Base-by-base conservation (phyloP, 2,329 filamentous ascomycete species). In the Phialemoniopsis sp. region DNA sequence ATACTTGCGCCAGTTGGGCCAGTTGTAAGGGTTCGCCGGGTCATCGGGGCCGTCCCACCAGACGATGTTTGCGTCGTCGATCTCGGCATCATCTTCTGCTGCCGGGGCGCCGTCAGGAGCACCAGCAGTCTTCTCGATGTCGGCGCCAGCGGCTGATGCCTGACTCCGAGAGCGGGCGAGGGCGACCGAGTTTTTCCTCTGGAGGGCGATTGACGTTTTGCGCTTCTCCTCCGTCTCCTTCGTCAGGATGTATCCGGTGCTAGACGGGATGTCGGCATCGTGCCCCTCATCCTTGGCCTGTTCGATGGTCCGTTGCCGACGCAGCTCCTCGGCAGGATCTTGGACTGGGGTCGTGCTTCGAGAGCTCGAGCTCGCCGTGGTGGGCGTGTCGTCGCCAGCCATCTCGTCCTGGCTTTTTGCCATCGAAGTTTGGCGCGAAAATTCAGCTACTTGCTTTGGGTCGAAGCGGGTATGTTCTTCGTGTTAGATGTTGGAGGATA, bases 191-290 rank as follows among this genome's bases (percentile, higher is more conserved):
- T 26, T 6, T 26, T 10, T 6, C 13, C 47, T 36, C 40, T 49
- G 48, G 19, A 53, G 49, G n/a, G 57, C 58, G 30, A 68, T 57
- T 6, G 65, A 68, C 12, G 55, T 48, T 37, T 57, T 53, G 10
- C 61, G 60, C 38, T 55, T 64, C 15, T 55, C 53, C 46, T 70
- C 63, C 15, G 58, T 64, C 7, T 53, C 45, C 39, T 63, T 58
- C 43, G 63, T 60, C 2, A 68, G 55, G 1, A 73, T 49, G 35
- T 66, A 71, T 12, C 68, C 69, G 14, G 66, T 56, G 42, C 57
- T 67, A 1, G 69, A 73, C 3, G 70, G 69, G 10, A 68, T 72
- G 39, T 73, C 69, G 36, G 70, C 70, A 38, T 73, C 68, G 46
- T 72, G 68, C 7, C 67, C 68, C 41, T 71, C 68, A 34, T 64